Evolutionary conservation across 2,329 filamentous ascomycete species (phyloP), one percentile per base, ranked within the genome.

Genomic region (Alternaria sp.): DNA sequence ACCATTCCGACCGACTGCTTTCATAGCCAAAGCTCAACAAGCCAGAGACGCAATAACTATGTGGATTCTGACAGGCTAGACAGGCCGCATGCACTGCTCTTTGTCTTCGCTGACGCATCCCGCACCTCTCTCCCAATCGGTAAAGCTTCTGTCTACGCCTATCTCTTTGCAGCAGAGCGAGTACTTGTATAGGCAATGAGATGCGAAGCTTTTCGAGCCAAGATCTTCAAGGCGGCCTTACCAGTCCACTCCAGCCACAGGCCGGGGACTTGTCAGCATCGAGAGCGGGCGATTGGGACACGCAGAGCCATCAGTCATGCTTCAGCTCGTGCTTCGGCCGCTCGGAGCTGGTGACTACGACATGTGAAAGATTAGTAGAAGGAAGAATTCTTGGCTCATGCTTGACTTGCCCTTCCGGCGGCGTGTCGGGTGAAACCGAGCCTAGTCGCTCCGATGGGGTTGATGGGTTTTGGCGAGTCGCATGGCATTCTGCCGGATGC

Each of bases 41-140:
- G n/a, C 7, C 14, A 2, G 22, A 22, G 46, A 49, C 32, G 22
- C 30, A 28, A 20, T 14, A 16, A 14, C 30, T 22, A 22, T 25
- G 12, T 22, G 12, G 16, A 25, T 49, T 11, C 30, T 25, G 46
- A n/a, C 46, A 25, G 43, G 8, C 9, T 16, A 34, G 32, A 36
- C 12, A 6, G 49, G 50, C 53, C 22, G 53, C 53, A 53, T 53
- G 34, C 41, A 32, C 51, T 34, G 32, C 52, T 30, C 36, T 28
- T 43, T 51, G 45, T 56, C 45, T 28, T 40, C 36, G 60, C 60
- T 57, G 60, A 60, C 60, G 57, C 57, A 57, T 54, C 32, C 32
- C 40, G 30, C 36, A 11, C 25, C 53, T 50, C 22, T 25, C 16
- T 56, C 57, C 57, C 38, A 34, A 51, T 60, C n/a, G 38, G 57